Percentiles rank a stretch among this genome's conserved stretches.
Evolutionary conservation across 1,284 basidiomycete species (phyloP).

Genomic region (Fomes fomentarius): DNA sequence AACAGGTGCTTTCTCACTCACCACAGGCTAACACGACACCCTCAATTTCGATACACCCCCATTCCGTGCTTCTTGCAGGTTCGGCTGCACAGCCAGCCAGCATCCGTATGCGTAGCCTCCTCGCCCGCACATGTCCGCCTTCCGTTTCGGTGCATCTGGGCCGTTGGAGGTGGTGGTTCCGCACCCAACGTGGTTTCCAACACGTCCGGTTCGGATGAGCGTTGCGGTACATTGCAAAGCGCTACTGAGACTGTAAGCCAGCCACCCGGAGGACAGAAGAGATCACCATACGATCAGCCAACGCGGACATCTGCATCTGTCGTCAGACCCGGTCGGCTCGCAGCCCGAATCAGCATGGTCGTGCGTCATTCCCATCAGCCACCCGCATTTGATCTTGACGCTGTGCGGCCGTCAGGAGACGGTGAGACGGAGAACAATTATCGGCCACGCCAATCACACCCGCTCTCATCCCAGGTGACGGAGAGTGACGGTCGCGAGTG

Average conservation of each 20-base stretch:
- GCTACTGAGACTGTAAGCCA: too few species aligned
- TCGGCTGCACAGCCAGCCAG: constrained; percentile 4
- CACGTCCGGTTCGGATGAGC: neutral
- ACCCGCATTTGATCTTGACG: constrained; percentile 1
- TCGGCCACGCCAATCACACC: constrained; percentile 15
- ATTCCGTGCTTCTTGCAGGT: constrained; percentile 12
- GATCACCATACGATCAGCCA: neutral
- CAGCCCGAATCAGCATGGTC: too few species aligned
- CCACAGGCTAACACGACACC: constrained; percentile 3
- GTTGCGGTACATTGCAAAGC: too few species aligned
- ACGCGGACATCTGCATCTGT: constrained; percentile 13
- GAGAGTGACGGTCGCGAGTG: constrained; percentile 1
- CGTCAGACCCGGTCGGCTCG: too few species aligned
- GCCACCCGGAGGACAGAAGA: too few species aligned
- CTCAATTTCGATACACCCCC: constrained; percentile 7
- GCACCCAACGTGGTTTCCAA: neutral
- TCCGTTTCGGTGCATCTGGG: constrained; percentile 7
- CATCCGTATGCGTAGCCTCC: neutral
- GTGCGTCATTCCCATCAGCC: constrained; percentile 13
- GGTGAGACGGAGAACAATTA: constrained; percentile 4
- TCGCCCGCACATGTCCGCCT: neutral
- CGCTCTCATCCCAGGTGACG: neutral
- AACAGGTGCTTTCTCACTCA: constrained; percentile 10
- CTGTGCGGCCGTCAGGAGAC: constrained; percentile 10
- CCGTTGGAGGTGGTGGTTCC: neutral